phyloP scores from a whole-genome alignment of 352 stramenopile genomes.

The Pythium coloratum region DNA sequence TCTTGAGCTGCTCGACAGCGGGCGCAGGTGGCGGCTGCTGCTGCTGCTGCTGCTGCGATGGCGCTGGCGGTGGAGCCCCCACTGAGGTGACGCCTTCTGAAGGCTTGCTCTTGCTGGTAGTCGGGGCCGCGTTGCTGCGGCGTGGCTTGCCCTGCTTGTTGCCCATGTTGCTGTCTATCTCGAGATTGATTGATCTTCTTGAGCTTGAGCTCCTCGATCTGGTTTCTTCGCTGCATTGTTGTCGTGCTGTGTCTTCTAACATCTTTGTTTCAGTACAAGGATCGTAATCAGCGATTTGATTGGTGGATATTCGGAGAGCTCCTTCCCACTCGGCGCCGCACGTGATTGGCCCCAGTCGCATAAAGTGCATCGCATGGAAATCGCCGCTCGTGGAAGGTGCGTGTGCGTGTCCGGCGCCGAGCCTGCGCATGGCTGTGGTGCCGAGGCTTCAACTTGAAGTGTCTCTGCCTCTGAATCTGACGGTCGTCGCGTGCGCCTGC shows the following conservation, averaged over 20 bases:
- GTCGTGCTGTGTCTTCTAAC: background rate
- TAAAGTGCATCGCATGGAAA: background rate
- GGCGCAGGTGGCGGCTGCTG: slow-evolving; percentile 12
- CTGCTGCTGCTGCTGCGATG: slow-evolving; percentile 21
- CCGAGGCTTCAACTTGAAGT: slow-evolving; percentile 7
- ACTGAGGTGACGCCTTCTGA: background rate
- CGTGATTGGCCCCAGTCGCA: slow-evolving; percentile 2
- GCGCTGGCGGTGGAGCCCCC: slow-evolving; percentile 9
- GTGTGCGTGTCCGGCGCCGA: background rate
- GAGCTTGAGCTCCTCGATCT: slow-evolving; percentile 10
- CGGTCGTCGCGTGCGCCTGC: slow-evolving; percentile 4
- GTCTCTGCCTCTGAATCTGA: background rate
- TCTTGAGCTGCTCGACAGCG: slow-evolving; percentile 11
- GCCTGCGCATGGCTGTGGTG: slow-evolving; percentile 1
- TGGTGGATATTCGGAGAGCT: background rate
- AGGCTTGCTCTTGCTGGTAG: slow-evolving; percentile 15
- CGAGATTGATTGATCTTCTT: background rate
- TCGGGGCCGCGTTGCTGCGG: slow-evolving; percentile 25
- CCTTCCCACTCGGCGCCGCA: background rate
- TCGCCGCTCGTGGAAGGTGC: background rate
- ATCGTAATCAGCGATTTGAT: background rate
- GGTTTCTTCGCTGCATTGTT: slow-evolving; percentile 3
- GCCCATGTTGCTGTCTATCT: slow-evolving; percentile 42
- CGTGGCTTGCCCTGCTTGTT: slow-evolving; percentile 81
- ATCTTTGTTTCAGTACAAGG: background rate